A percentile compares a stretch with the other conserved stretches of the same genome.
These are phyloP conservation scores for Parachlorella kessleri DNA, from an alignment of 139 green algal species.

Conservation along the genomic window DNA sequence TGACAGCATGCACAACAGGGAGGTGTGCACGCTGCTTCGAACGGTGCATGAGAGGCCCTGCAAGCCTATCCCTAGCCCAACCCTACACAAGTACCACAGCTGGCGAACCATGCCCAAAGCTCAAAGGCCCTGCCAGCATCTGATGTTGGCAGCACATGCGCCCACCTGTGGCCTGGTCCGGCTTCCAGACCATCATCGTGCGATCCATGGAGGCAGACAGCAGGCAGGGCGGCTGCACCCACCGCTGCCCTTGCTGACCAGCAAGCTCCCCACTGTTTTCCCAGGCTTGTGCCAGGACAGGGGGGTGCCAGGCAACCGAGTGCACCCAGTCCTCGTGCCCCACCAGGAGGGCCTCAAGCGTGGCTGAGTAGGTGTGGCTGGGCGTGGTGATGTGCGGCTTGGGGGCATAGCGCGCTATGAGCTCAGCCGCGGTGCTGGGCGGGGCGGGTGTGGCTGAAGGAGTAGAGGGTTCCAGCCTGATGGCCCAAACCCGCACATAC, in stretches of 20 bases:
- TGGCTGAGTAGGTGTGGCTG: slow-evolving; percentile 40
- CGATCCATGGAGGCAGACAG: slow-evolving; percentile 95
- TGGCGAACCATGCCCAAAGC: not conserved
- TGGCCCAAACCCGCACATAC: slow-evolving; percentile 67
- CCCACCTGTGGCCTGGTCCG: slow-evolving; percentile 54
- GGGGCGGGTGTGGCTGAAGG: not conserved
- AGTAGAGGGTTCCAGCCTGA: slow-evolving; percentile 25
- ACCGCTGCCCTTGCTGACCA: not conserved
- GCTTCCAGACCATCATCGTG: slow-evolving; percentile 93
- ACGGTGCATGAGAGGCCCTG: slow-evolving; percentile 18
- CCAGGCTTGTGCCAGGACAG: not conserved
- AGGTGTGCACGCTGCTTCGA: slow-evolving; percentile 40
- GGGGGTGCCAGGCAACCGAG: slow-evolving; percentile 74
- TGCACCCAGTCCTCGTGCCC: slow-evolving; percentile 98
- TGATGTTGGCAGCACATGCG: not conserved
- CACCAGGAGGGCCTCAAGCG: slow-evolving; percentile 83
- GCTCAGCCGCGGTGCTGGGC: not conserved
- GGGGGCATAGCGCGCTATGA: slow-evolving; percentile 62
- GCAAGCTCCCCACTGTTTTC: not conserved
- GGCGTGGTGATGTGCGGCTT: slow-evolving; percentile 35
- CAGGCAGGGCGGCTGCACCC: slow-evolving; percentile 48
- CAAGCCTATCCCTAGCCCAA: not conserved
- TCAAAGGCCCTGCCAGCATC: not conserved
- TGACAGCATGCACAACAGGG: slow-evolving; percentile 38
- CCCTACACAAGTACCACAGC: not conserved